Evolutionary conservation across 2,329 filamentous ascomycete species (phyloP).

Genomic region (Neofusicoccum kwambonambiense): DNA sequence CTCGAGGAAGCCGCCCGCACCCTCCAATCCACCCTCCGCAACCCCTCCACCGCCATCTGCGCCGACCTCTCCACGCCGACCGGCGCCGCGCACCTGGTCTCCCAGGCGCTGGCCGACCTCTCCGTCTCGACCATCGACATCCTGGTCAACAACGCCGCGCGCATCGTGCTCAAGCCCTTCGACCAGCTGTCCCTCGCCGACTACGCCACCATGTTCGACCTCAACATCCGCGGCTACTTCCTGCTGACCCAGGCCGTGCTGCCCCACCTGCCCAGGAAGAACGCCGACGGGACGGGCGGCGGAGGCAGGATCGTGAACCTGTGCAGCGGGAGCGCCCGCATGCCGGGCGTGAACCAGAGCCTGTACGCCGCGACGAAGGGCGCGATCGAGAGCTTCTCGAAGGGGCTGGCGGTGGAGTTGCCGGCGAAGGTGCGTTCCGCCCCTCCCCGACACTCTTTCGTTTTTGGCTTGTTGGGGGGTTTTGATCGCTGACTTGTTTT

Average conservation of each 20-base stretch:
- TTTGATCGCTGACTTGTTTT: neutral
- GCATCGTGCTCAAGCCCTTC: constrained; percentile 27
- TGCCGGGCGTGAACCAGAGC: constrained; percentile 46
- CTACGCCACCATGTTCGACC: constrained; percentile 54
- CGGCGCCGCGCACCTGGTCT: neutral
- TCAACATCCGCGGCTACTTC: constrained; percentile 57
- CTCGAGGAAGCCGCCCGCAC: neutral
- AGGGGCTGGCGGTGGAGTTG: constrained; percentile 59
- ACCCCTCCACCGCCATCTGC: neutral
- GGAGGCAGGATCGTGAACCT: constrained; percentile 59
- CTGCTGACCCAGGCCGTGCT: constrained; percentile 56
- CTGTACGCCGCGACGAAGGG: constrained; percentile 60
- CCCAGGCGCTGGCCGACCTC: neutral
- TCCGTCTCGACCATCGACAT: constrained; percentile 37
- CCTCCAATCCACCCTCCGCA: neutral
- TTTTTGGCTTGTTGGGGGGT: too few species aligned
- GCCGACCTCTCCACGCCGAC: neutral
- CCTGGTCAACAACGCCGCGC: constrained; percentile 44
- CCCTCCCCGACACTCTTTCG: neutral
- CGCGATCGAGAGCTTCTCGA: constrained; percentile 60
- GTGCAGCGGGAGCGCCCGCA: constrained; percentile 52
- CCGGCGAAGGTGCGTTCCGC: neutral
- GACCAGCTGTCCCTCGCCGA: constrained; percentile 48
- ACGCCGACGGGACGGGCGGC: neutral
- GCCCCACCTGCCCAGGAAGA: constrained; percentile 45